A percentile compares a stretch with the other conserved stretches of the same genome.
These are phyloP conservation scores for Lagenaria siceraria DNA, from an alignment of 306 rosid species.

Conservation along the genomic window DNA sequence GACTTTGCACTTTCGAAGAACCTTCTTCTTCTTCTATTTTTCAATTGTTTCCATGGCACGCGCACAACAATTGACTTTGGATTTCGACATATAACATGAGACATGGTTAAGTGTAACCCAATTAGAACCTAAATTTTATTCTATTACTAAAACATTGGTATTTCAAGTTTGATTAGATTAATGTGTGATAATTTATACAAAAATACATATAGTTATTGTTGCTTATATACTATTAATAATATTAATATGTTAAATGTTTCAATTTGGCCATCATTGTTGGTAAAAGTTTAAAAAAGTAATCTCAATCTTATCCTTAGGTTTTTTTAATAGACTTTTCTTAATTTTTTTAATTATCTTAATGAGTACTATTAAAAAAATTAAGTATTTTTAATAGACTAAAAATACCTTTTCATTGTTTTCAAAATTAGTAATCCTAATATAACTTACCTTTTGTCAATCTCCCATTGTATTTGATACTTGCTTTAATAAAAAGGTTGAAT, in stretches of 20 bases:
- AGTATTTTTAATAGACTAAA: not conserved
- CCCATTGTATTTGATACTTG: not conserved
- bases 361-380: not conserved
- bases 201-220: not conserved
- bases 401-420: not conserved
- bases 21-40: too few species aligned
- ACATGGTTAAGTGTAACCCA: too few species aligned
- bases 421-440: not conserved
- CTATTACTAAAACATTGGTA: too few species aligned
- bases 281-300: not conserved
- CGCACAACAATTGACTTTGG: too few species aligned
- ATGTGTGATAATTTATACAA: too few species aligned
- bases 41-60: too few species aligned
- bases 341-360: not conserved
- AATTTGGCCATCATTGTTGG: not conserved
- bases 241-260: not conserved
- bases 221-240: not conserved
- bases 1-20: too few species aligned
- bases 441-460: not conserved
- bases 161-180: too few species aligned
- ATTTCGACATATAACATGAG: too few species aligned
- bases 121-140: too few species aligned
- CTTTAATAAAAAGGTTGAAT: not conserved
- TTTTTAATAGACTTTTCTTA: not conserved
- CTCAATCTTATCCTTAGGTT: not conserved